Percentiles rank a stretch among this genome's conserved stretches.
phyloP scores from a whole-genome alignment of 139 green algal genomes.

The Zygnema cylindricum region DNA sequence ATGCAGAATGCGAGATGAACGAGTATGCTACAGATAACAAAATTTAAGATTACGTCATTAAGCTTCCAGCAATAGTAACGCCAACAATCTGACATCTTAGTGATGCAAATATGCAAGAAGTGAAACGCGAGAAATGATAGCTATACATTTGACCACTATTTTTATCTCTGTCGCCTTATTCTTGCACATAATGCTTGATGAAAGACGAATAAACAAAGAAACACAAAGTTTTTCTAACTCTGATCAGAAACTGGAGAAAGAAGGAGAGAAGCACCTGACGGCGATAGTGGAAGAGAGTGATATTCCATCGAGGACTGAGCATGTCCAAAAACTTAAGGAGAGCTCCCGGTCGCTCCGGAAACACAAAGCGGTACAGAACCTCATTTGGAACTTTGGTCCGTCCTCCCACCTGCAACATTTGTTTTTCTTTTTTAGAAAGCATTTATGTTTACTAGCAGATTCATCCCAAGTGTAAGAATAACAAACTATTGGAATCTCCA shows the following conservation, averaged over 20 bases:
- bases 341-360: slow-evolving; percentile 89
- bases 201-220: too few relatives aligned
- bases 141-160: not conserved
- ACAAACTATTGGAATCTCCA: too few relatives aligned
- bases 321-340: slow-evolving; percentile 82
- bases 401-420: slow-evolving; percentile 64
- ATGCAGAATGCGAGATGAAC: too few relatives aligned
- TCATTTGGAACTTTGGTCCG: slow-evolving; percentile 77
- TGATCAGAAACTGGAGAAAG: not conserved
- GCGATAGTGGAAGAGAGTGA: slow-evolving; percentile 98
- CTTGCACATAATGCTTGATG: not conserved
- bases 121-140: too few relatives aligned
- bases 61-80: too few relatives aligned
- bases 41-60: too few relatives aligned
- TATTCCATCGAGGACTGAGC: slow-evolving; percentile 82
- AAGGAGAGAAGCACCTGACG: slow-evolving; percentile 50
- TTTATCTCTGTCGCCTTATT: not conserved
- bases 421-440: not conserved
- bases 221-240: too few relatives aligned
- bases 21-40: too few relatives aligned
- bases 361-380: slow-evolving; percentile 79
- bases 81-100: too few relatives aligned
- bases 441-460: not conserved
- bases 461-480: too few relatives aligned
- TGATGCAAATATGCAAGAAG: too few relatives aligned